These are phyloP conservation scores for Leccinum pellstonianum DNA, from an alignment of 768 basidiomycete genomes.

Conservation along the genomic window DNA sequence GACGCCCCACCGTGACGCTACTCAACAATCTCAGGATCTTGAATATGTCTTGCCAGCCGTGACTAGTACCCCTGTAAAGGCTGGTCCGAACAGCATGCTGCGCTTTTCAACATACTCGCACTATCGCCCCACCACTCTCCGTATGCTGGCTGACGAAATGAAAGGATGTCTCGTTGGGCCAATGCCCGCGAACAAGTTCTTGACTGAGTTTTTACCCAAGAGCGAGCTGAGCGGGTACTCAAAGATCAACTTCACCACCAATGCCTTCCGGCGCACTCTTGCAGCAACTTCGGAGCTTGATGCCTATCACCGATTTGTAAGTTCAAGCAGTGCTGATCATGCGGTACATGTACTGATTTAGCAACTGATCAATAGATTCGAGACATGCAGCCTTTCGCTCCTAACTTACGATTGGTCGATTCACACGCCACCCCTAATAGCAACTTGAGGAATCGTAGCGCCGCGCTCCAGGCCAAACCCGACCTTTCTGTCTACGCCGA, in stretches of 20 bases:
- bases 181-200: not conserved
- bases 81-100: not conserved
- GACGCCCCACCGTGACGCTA: not conserved
- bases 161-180: not conserved
- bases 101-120: not conserved
- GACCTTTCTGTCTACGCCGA: too few species aligned
- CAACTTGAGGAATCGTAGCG: too few species aligned
- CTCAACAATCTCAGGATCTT: not conserved
- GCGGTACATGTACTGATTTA: too few species aligned
- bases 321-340: not conserved
- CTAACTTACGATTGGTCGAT: too few species aligned
- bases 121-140: not conserved
- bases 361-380: too few species aligned
- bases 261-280: not conserved
- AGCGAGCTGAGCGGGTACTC: not conserved
- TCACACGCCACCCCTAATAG: too few species aligned
- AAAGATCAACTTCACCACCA: not conserved
- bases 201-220: not conserved
- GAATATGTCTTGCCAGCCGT: not conserved
- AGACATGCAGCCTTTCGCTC: too few species aligned
- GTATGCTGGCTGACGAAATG: not conserved
- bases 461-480: too few species aligned
- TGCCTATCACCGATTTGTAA: not conserved
- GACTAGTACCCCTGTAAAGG: not conserved
- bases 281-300: not conserved